Base-by-base conservation (phyloP, 2,329 filamentous ascomycete species). In the Pseudogymnoascus sp. region DNA sequence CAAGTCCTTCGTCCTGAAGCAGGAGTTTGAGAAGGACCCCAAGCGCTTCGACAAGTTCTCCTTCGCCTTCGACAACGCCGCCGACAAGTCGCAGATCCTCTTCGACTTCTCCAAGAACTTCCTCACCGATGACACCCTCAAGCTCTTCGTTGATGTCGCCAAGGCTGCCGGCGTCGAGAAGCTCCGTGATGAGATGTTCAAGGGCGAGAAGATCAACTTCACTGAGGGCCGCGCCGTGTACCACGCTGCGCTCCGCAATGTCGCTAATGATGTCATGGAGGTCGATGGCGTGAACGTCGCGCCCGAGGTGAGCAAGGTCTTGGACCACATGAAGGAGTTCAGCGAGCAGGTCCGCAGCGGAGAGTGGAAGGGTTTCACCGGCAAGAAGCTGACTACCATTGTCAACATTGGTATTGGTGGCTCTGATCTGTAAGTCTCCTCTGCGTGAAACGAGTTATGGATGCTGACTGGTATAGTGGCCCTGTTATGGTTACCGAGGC, bases 71-170 rank as follows among this genome's bases (percentile, higher is more conserved):
- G 79, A 83, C 30, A 92, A 90, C 76, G 75, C 83, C 60, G 87
- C 89, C 68, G 90, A 95, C 71, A 82, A 82, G 71, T 87, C 85
- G 68, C 91, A 97, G 67, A 94, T 95, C 71, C 84, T 99, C 66
- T 99, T 97, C 77, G 94, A 99, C 77, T 99, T 96, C 79, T 94
- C 89, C 80, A 99, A 99, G 86, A 99, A 99, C 84, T 92, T 99
- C 76, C 76, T 97, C 70, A 94, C 89, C 64, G 90, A 96, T 68
- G 92, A 97, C 78, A 97, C 93, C 4, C 80, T 97, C 59, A 82
- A 88, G 66, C 82, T 96, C 58, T 84, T 99, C 60, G 82, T 95
- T 70, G 87, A 96, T 80, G 86, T 99, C 28, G 94, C 94, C 65
- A 87, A 92, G 77, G 89, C 97, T 78, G 91, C 93, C 66, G 87